Conservation (phyloP, 116 monocot species). For the Posidonia oceanica region DNA sequence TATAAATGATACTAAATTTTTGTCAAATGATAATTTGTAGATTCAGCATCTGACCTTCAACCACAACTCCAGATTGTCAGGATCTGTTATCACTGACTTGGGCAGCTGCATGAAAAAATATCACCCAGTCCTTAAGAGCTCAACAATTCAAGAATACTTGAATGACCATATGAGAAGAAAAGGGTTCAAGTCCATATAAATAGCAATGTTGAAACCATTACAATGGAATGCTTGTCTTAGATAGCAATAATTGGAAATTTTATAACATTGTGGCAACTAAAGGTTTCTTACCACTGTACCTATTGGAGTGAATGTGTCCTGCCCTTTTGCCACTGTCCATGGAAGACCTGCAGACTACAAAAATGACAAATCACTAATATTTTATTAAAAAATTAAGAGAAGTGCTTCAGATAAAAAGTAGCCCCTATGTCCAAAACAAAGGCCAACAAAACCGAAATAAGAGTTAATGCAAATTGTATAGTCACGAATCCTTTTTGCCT, state of each 20-base stretch:
- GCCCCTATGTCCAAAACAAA: neutral
- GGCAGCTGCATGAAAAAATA: constrained; percentile 47
- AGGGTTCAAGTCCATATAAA: too few species aligned
- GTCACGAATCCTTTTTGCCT: too few species aligned
- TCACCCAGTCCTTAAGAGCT: too few species aligned
- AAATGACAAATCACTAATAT: neutral
- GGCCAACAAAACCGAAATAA: too few species aligned
- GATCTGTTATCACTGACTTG: constrained; percentile 58
- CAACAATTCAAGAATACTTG: neutral
- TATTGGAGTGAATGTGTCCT: constrained; percentile 98
- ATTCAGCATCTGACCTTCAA: constrained; percentile 48
- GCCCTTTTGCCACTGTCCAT: constrained; percentile 95
- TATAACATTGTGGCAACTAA: neutral
- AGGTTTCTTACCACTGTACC: constrained; percentile 66
- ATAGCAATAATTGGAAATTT: neutral
- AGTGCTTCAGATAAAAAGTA: neutral
- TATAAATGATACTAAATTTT: neutral
- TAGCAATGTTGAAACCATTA: neutral
- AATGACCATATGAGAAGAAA: neutral
- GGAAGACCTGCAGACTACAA: constrained; percentile 85
- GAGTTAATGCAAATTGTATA: too few species aligned
- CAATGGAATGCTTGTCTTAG: neutral
- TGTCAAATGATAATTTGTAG: neutral
- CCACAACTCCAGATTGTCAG: constrained; percentile 88
- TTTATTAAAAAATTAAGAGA: neutral